These are phyloP conservation scores for Colletotrichum sp. DNA, from an alignment of 2,329 filamentous ascomycete species.

Conservation along the genomic window DNA sequence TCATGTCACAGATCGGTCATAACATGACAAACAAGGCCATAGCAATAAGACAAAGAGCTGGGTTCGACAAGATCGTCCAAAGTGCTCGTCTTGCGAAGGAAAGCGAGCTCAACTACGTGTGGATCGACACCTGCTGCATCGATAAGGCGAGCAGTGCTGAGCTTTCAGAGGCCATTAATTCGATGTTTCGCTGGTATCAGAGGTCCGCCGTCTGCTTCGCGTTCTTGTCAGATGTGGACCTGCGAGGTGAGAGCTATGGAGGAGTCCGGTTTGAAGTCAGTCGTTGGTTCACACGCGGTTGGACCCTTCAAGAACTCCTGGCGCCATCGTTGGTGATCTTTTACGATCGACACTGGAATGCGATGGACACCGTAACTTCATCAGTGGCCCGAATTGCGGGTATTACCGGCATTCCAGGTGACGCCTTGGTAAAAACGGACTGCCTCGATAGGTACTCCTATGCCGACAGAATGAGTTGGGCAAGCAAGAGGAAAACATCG, in stretches of 20 bases:
- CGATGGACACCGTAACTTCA: too few relatives aligned
- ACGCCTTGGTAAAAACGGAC: too few relatives aligned
- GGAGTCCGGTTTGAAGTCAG: neutral
- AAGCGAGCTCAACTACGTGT: constrained; percentile 32
- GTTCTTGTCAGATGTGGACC: constrained; percentile 29
- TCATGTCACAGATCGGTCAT: neutral
- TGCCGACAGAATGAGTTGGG: constrained; percentile 29
- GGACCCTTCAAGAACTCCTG: constrained; percentile 22
- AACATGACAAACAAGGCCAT: neutral
- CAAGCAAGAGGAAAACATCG: constrained; percentile 25
- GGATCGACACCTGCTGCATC: constrained; percentile 42
- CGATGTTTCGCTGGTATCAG: constrained; percentile 35
- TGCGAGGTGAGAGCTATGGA: neutral
- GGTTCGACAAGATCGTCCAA: constrained; percentile 15
- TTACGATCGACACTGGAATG: too few relatives aligned
- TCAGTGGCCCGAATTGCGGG: too few relatives aligned
- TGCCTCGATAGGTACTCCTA: too few relatives aligned
- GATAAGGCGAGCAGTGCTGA: constrained; percentile 36
- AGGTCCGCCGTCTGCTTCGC: constrained; percentile 35
- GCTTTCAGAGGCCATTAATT: constrained; percentile 33
- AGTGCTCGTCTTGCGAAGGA: constrained; percentile 1
- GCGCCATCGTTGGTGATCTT: neutral
- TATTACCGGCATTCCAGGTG: too few relatives aligned
- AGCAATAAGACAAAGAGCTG: neutral
- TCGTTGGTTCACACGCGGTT: neutral